Conservation (phyloP, 164 flowering plant species). For the Vitis labrusca region DNA sequence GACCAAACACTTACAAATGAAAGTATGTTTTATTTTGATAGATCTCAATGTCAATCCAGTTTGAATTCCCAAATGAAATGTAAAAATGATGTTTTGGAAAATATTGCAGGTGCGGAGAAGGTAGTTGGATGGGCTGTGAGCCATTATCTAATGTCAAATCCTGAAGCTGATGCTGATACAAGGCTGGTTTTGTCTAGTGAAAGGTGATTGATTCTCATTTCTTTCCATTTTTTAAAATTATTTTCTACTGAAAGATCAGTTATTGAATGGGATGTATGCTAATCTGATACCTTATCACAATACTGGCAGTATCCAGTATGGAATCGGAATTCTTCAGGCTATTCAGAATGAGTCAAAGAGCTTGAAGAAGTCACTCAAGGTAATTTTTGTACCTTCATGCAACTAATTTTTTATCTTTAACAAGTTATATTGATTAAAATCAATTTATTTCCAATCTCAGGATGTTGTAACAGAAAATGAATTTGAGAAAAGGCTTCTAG, state of each 20-base stretch:
- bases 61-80: no score
- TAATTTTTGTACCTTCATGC: slow-evolving; percentile 16
- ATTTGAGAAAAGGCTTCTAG: slow-evolving; percentile 85
- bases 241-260: slow-evolving; percentile 11
- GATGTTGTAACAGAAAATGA: slow-evolving; percentile 92
- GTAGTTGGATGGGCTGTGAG: slow-evolving; percentile 85
- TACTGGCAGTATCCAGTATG: slow-evolving; percentile 66
- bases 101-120: slow-evolving; percentile 71
- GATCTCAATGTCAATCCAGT: background rate
- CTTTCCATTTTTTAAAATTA: background rate
- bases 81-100: slow-evolving; percentile 1
- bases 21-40: slow-evolving; percentile 43
- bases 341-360: slow-evolving; percentile 76
- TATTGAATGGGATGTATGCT: slow-evolving; percentile 2
- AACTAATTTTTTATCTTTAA: background rate
- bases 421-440: no score
- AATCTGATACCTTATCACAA: slow-evolving; percentile 15
- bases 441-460: slow-evolving; percentile 26
- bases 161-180: slow-evolving; percentile 43
- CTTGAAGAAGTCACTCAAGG: slow-evolving; percentile 85
- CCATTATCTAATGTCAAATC: slow-evolving; percentile 64
- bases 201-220: slow-evolving; percentile 40
- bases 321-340: slow-evolving; percentile 59
- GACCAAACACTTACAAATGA: slow-evolving; percentile 71
- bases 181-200: slow-evolving; percentile 53